Evolutionary conservation across 2,329 filamentous ascomycete species (phyloP).

Genomic region (Tolypocladium pustulatum): DNA sequence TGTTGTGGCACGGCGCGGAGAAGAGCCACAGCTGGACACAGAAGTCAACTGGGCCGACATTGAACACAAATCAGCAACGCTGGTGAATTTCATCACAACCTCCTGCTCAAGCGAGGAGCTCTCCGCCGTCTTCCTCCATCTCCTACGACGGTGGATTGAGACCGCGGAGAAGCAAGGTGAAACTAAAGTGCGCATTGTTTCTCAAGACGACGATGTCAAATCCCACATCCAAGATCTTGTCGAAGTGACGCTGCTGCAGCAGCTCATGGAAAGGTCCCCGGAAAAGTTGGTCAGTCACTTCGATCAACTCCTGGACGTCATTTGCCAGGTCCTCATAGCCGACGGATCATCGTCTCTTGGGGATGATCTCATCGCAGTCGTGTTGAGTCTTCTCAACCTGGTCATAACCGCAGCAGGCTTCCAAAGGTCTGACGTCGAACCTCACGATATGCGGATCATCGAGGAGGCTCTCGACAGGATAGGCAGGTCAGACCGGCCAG

Average conservation of each 20-base stretch:
- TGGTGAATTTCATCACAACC: slow-evolving; percentile 38
- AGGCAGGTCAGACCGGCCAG: slow-evolving; percentile 22
- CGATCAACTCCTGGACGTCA: slow-evolving; percentile 53
- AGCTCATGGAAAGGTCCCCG: slow-evolving; percentile 51
- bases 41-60: slow-evolving; percentile 32
- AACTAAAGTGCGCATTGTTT: slow-evolving; percentile 13
- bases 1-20: slow-evolving; percentile 26
- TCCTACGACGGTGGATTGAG: slow-evolving; percentile 49
- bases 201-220: slow-evolving; percentile 18
- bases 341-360: slow-evolving; percentile 29
- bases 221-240: slow-evolving; percentile 39
- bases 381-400: slow-evolving; percentile 51
- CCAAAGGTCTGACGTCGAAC: slow-evolving; percentile 33
- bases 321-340: slow-evolving; percentile 46
- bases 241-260: slow-evolving; percentile 53
- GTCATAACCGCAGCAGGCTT: slow-evolving; percentile 49
- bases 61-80: slow-evolving; percentile 33
- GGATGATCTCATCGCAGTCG: slow-evolving; percentile 39
- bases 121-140: slow-evolving; percentile 47
- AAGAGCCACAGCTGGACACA: slow-evolving; percentile 3
- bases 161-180: slow-evolving; percentile 14
- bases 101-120: slow-evolving; percentile 44
- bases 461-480: slow-evolving; percentile 37
- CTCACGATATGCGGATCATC: slow-evolving; percentile 31
- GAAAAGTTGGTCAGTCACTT: slow-evolving; percentile 55